A percentile compares a stretch with the other conserved stretches of the same genome.
These are phyloP conservation scores for Plasmopara halstedii DNA, from an alignment of 352 stramenopile genomes.

Conservation along the genomic window DNA sequence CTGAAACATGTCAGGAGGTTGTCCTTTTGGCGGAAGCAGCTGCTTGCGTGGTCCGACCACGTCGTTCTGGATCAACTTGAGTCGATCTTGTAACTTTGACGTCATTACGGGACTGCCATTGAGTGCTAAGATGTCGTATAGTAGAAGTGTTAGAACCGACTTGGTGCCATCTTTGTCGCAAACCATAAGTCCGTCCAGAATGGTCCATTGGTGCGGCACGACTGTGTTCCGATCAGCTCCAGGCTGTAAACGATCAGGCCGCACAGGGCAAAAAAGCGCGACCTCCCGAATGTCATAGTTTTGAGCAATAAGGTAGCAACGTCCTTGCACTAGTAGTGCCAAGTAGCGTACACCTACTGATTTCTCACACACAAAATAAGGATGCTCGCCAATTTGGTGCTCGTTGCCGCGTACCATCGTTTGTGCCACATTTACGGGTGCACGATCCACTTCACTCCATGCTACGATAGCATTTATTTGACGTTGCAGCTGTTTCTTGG, in stretches of 20 bases:
- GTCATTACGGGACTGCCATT: slow-evolving; percentile 79
- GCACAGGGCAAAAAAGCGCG: slow-evolving; percentile 67
- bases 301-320: slow-evolving; percentile 74
- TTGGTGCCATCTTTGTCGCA: slow-evolving; percentile 73
- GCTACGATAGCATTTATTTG: slow-evolving; percentile 78
- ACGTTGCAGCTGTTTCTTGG: slow-evolving; percentile 74
- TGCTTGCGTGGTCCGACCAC: slow-evolving; percentile 79
- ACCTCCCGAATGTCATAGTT: slow-evolving; percentile 83
- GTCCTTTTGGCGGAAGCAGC: slow-evolving; percentile 60
- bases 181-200: slow-evolving; percentile 77
- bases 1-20: slow-evolving; percentile 73
- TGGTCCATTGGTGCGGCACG: slow-evolving; percentile 83
- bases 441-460: slow-evolving; percentile 69
- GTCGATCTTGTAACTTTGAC: slow-evolving; percentile 77
- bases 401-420: slow-evolving; percentile 67
- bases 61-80: slow-evolving; percentile 87
- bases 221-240: slow-evolving; percentile 63
- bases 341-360: slow-evolving; percentile 75
- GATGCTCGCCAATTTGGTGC: slow-evolving; percentile 67
- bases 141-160: slow-evolving; percentile 60
- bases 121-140: slow-evolving; percentile 81
- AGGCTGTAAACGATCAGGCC: slow-evolving; percentile 64
- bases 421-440: slow-evolving; percentile 64
- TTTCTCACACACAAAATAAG: slow-evolving; percentile 81
- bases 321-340: slow-evolving; percentile 64